Evolutionary conservation across 108 stramenopile genomes (phyloP).

Genomic region (Skeletonema menzelii): DNA sequence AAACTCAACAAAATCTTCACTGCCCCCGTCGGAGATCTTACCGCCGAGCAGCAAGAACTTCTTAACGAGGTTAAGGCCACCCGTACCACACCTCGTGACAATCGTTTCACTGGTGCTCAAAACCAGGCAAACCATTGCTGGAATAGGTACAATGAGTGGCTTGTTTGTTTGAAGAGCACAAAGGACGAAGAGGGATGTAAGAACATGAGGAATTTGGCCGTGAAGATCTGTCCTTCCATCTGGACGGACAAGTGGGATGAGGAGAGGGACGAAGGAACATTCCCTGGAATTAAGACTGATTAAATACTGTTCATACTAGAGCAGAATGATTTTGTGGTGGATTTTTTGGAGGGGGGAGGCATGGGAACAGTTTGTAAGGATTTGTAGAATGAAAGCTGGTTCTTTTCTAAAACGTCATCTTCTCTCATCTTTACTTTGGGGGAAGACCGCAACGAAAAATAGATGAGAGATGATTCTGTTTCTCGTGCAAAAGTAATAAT

Average conservation of each 20-base stretch:
- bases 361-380: background rate
- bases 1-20: slow-evolving; percentile 62
- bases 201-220: slow-evolving; percentile 64
- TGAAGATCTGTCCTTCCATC: slow-evolving; percentile 83
- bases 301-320: slow-evolving; percentile 5
- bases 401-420: background rate
- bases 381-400: background rate
- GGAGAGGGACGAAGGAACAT: slow-evolving; percentile 79
- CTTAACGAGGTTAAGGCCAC: slow-evolving; percentile 77
- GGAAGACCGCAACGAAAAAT: background rate
- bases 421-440: background rate
- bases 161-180: slow-evolving; percentile 88
- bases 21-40: slow-evolving; percentile 67
- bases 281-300: slow-evolving; percentile 58
- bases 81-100: slow-evolving; percentile 90
- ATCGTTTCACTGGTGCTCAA: slow-evolving; percentile 73
- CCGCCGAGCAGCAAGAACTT: slow-evolving; percentile 75
- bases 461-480: background rate
- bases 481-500: background rate
- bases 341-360: background rate
- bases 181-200: slow-evolving; percentile 89
- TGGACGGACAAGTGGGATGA: slow-evolving; percentile 92
- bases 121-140: slow-evolving; percentile 96
- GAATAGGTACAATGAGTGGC: slow-evolving; percentile 97
- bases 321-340: background rate